Evolutionary conservation across 2,329 filamentous ascomycete species (phyloP).

Genomic region (Fonsecaea erecta): DNA sequence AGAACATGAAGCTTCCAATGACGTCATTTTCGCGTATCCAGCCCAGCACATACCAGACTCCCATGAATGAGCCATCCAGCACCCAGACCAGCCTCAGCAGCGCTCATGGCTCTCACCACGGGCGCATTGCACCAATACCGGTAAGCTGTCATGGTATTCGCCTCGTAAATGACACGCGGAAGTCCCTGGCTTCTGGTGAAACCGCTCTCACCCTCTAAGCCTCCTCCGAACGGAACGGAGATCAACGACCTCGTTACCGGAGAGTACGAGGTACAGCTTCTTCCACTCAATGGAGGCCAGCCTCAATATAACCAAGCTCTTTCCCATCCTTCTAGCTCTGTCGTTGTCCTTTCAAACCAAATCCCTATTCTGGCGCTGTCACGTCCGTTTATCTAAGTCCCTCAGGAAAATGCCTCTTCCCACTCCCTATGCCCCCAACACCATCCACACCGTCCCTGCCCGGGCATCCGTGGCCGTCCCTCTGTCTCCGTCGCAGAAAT

Average conservation of each 20-base stretch:
- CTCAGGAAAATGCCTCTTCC: conserved; percentile 8
- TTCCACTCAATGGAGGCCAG: background rate
- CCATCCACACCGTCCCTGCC: conserved; percentile 45
- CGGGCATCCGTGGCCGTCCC: conserved; percentile 50
- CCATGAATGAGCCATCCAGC: background rate
- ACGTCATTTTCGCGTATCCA: background rate
- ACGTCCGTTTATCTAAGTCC: background rate
- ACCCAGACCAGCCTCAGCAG: background rate
- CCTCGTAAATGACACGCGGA: background rate
- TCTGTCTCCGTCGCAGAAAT: conserved; percentile 45
- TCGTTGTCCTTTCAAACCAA: background rate
- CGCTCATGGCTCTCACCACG: background rate
- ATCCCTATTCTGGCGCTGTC: background rate
- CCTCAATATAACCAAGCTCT: background rate
- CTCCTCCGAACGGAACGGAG: conserved; percentile 19
- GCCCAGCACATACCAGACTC: too few relatives aligned
- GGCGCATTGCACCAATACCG: background rate
- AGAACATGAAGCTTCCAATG: background rate
- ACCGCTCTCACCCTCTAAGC: background rate
- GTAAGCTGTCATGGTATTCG: background rate
- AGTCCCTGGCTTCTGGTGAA: background rate
- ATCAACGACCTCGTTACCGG: conserved; percentile 20
- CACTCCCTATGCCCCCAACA: conserved; percentile 16
- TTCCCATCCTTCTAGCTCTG: background rate
- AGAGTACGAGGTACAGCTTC: background rate